Evolutionary conservation across 2,329 filamentous ascomycete species (phyloP).

Genomic region (Alternaria hordeiaustralica): DNA sequence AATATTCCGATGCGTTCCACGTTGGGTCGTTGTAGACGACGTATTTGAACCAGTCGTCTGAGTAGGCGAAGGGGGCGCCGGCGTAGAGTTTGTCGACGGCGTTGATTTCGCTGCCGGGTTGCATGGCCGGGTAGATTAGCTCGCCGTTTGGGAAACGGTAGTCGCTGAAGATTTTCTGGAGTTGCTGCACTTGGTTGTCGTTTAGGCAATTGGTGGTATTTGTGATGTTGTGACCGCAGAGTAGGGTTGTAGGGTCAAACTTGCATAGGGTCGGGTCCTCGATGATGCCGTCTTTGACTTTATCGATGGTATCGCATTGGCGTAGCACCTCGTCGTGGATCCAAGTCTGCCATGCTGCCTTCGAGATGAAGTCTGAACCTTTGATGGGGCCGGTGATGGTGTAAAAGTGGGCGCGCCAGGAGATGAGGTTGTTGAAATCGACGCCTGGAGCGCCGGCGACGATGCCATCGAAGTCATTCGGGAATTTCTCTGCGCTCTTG

Average conservation of each 20-base stretch:
- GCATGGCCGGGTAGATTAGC: slow-evolving; percentile 57
- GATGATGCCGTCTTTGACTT: slow-evolving; percentile 56
- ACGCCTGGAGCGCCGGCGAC: slow-evolving; percentile 41
- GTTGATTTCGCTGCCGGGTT: slow-evolving; percentile 54
- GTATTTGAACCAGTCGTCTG: slow-evolving; percentile 54
- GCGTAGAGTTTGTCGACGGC: slow-evolving; percentile 47
- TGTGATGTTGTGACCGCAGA: slow-evolving; percentile 37
- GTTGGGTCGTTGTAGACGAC: slow-evolving; percentile 50
- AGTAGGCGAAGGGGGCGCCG: slow-evolving; percentile 48
- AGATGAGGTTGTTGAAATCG: slow-evolving; percentile 38
- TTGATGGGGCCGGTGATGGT: slow-evolving; percentile 31
- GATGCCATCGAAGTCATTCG: slow-evolving; percentile 45
- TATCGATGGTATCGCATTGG: slow-evolving; percentile 59
- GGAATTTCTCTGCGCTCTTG: slow-evolving; percentile 35
- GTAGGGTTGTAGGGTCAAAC: slow-evolving; percentile 48
- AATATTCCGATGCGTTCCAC: slow-evolving; percentile 30
- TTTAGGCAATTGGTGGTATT: slow-evolving; percentile 50
- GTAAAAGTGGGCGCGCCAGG: slow-evolving; percentile 41
- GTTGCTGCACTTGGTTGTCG: slow-evolving; percentile 50
- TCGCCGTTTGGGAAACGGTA: slow-evolving; percentile 51
- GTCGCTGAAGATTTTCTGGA: slow-evolving; percentile 52
- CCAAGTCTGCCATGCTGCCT: slow-evolving; percentile 30
- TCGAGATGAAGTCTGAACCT: slow-evolving; percentile 31
- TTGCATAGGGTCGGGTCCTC: slow-evolving; percentile 50
- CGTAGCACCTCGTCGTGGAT: slow-evolving; percentile 54